Percentiles rank a stretch among this genome's conserved stretches.
These are phyloP conservation scores for Tricholoma matsutake DNA, from an alignment of 768 basidiomycete species.

Conservation along the genomic window DNA sequence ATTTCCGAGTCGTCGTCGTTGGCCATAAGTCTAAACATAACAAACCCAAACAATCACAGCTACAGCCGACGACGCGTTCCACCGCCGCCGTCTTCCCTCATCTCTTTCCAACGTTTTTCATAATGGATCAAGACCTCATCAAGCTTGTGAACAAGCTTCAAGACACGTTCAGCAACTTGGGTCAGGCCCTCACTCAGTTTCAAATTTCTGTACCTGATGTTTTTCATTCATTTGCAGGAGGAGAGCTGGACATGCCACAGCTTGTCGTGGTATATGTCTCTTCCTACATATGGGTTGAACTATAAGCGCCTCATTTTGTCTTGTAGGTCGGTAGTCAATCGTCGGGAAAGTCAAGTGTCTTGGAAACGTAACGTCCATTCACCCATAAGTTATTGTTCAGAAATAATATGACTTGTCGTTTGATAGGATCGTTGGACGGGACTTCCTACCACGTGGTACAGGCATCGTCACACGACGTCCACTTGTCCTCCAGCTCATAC, in stretches of 20 bases:
- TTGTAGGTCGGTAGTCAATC: conserved; percentile 92
- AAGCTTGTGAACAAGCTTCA: conserved; percentile 94
- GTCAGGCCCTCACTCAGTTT: conserved; percentile 39
- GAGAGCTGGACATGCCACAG: conserved; percentile 92
- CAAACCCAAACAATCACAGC: no score
- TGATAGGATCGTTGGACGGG: conserved; percentile 86
- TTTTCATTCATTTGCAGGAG: conserved; percentile 45
- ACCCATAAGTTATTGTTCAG: conserved; percentile 9
- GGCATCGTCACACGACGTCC: conserved; percentile 97
- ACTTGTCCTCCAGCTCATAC: conserved; percentile 92
- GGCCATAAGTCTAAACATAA: not conserved
- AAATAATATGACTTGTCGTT: not conserved
- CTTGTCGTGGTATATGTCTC: conserved; percentile 72
- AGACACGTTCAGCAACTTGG: conserved; percentile 86
- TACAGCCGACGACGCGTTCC: not conserved
- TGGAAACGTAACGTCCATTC: conserved; percentile 81
- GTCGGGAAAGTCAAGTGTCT: conserved; percentile 91
- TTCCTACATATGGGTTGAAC: not conserved
- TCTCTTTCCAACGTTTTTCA: conserved; percentile 1
- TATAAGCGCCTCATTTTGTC: not conserved
- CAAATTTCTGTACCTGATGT: not conserved
- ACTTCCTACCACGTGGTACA: conserved; percentile 83
- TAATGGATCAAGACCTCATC: conserved; percentile 93
- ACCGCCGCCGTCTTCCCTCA: not conserved
- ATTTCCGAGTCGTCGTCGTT: not conserved